Percentiles rank a stretch among this genome's conserved stretches.
Evolutionary conservation across 306 rosid species (phyloP).

Genomic region (Castanea crenata): DNA sequence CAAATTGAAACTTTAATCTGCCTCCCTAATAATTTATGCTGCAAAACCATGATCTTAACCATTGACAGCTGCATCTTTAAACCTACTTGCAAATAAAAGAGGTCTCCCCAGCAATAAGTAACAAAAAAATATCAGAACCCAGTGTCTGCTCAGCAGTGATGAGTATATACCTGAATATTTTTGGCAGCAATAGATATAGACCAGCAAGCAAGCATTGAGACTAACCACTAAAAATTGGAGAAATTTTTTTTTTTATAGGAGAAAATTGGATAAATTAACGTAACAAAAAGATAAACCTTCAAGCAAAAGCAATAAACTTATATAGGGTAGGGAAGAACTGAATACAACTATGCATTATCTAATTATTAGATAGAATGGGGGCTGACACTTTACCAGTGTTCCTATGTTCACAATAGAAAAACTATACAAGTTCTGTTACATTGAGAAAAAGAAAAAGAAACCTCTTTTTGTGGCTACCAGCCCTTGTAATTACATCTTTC

Average conservation of each 20-base stretch:
- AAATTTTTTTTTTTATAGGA: background rate
- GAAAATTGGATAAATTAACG: background rate
- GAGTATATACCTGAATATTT: too few species aligned
- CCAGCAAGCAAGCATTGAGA: background rate
- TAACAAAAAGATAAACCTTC: background rate
- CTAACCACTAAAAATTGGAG: background rate
- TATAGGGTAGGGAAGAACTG: background rate
- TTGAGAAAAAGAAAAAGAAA: constrained; percentile 21
- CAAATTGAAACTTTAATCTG: too few species aligned
- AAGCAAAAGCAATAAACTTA: background rate
- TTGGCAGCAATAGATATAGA: too few species aligned
- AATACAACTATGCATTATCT: background rate
- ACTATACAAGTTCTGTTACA: constrained; percentile 34
- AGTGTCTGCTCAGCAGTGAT: too few species aligned
- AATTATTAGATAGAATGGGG: background rate
- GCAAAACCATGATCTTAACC: too few species aligned
- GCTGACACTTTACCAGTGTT: constrained; percentile 14
- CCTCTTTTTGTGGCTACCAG: constrained; percentile 12
- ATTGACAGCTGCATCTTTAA: too few species aligned
- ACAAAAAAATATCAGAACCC: too few species aligned
- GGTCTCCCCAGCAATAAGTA: too few species aligned
- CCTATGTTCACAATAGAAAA: constrained; percentile 23
- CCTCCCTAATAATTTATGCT: too few species aligned
- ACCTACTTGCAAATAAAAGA: too few species aligned
- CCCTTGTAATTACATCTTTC: constrained; percentile 38